These are phyloP conservation scores for Lactifluus volemus DNA, from an alignment of 768 basidiomycete species.

Conservation along the genomic window DNA sequence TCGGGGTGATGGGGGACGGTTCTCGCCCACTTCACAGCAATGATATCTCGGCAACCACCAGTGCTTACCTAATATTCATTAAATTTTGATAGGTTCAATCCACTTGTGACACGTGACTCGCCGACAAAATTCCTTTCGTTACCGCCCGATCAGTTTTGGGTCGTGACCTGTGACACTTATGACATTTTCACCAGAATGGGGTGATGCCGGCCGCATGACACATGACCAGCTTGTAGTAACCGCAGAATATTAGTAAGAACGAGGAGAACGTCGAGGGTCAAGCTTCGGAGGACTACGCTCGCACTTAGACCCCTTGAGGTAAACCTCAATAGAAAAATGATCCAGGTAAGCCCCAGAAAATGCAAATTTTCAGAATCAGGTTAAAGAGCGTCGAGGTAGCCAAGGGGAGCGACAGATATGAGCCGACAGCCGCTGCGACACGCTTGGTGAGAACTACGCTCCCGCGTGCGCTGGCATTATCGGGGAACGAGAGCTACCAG, in stretches of 20 bases:
- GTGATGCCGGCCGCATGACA: no score
- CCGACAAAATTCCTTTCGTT: no score
- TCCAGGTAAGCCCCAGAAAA: not conserved
- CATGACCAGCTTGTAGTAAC: no score
- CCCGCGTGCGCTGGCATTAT: constrained; percentile 23
- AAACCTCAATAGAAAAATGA: not conserved
- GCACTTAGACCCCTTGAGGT: constrained; percentile 19
- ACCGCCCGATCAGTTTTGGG: no score
- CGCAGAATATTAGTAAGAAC: no score
- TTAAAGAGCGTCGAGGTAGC: not conserved
- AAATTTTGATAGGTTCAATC: no score
- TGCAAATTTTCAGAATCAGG: not conserved
- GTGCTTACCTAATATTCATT: not conserved
- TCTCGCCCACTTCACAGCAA: no score
- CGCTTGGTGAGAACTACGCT: constrained; percentile 42
- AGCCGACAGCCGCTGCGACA: constrained; percentile 16
- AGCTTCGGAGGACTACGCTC: constrained; percentile 31
- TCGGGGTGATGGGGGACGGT: not conserved
- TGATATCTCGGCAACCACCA: no score
- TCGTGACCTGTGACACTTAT: no score
- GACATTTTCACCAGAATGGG: no score
- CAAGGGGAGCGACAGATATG: not conserved
- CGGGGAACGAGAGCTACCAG: not conserved
- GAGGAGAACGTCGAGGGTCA: not conserved
- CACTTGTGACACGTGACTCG: no score